Evolutionary conservation across 2,329 filamentous ascomycete species (phyloP).

Genomic region (Colletotrichum sp.): DNA sequence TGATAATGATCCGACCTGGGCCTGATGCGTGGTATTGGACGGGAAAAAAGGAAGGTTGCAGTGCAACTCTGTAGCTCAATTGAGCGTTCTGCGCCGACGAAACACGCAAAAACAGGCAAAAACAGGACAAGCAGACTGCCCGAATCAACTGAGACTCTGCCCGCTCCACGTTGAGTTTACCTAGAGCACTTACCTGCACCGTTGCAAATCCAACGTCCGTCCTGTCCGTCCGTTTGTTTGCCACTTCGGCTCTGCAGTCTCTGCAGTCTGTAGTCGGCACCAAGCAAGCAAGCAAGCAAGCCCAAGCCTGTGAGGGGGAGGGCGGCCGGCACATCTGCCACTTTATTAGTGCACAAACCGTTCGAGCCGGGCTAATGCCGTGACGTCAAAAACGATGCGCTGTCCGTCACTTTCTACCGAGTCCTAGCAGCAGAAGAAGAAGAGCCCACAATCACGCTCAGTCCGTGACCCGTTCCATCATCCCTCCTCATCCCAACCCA

Average conservation of each 20-base stretch:
- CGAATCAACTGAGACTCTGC: background rate
- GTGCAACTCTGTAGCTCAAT: background rate
- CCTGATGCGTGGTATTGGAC: background rate
- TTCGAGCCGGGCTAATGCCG: constrained; percentile 4
- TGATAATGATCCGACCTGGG: background rate
- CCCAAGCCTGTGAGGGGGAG: no score
- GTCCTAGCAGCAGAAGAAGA: background rate
- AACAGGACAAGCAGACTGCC: background rate
- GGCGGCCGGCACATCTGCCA: background rate
- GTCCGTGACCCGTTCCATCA: background rate
- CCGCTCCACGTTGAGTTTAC: background rate
- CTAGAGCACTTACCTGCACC: background rate
- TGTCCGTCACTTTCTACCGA: background rate
- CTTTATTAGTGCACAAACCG: background rate
- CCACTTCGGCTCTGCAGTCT: background rate
- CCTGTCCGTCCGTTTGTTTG: background rate
- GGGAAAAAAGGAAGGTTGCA: background rate
- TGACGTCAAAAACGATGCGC: constrained; percentile 11
- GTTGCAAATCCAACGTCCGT: background rate
- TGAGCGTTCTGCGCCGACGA: background rate
- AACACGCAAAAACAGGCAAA: background rate
- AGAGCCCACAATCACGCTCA: constrained; percentile 2
- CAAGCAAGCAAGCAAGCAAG: background rate
- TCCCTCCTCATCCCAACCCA: background rate
- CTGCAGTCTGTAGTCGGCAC: background rate